phyloP scores from a whole-genome alignment of 768 basidiomycete genomes.

The Kwoniella pini region DNA sequence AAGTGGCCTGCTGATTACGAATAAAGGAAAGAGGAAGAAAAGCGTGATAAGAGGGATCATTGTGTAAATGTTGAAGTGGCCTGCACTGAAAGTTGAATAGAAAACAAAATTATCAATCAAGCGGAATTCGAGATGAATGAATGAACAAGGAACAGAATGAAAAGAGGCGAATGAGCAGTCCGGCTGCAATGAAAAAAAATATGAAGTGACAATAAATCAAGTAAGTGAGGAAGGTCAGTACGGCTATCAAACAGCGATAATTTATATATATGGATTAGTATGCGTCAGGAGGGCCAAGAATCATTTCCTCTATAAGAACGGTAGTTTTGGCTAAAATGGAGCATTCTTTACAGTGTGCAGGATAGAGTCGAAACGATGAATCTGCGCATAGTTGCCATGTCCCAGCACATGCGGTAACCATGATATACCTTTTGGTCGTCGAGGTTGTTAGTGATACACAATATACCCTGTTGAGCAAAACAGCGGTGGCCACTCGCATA shows the following conservation, averaged over 20 bases:
- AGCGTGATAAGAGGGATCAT: not conserved
- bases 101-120: not conserved
- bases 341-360: no score
- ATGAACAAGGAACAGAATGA: not conserved
- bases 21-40: not conserved
- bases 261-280: no score
- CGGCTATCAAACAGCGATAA: no score
- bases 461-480: no score
- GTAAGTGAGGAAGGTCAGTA: no score
- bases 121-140: not conserved
- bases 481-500: no score
- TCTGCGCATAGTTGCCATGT: not conserved
- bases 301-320: no score
- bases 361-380: not conserved
- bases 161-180: not conserved
- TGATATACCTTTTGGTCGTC: no score
- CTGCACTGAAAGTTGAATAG: not conserved
- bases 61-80: not conserved
- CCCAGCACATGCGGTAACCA: not conserved
- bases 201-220: not conserved
- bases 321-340: no score
- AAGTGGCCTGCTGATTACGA: not conserved
- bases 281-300: no score
- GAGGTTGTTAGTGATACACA: no score
- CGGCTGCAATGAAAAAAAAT: slow-evolving; percentile 1